These are phyloP conservation scores for Xylaria sp. DNA, from an alignment of 2,329 filamentous ascomycete genomes.

Conservation along the genomic window DNA sequence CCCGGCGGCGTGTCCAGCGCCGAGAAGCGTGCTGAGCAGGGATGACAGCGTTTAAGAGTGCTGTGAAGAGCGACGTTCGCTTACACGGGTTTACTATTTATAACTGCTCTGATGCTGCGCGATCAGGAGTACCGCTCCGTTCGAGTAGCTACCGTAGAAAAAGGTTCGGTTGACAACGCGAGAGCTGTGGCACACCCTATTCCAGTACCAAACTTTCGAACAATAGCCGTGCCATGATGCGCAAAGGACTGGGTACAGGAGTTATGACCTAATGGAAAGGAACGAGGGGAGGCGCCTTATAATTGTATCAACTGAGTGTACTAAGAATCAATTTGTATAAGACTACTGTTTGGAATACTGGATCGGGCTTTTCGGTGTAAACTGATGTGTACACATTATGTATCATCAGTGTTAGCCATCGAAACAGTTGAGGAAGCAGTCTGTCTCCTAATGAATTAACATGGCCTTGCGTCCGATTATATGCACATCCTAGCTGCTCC, in stretches of 20 bases:
- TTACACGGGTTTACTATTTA: background rate
- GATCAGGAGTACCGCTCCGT: background rate
- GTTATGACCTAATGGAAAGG: background rate
- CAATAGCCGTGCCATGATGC: background rate
- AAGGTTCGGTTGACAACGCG: background rate
- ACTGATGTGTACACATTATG: conserved; percentile 9
- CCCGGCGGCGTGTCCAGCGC: background rate
- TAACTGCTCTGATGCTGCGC: background rate
- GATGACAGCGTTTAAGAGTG: background rate
- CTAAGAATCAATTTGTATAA: conserved; percentile 21
- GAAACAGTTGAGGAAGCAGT: background rate
- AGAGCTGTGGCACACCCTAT: background rate
- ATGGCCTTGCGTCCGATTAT: background rate
- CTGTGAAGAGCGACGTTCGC: background rate
- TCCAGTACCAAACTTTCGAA: background rate
- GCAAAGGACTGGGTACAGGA: background rate
- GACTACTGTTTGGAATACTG: background rate
- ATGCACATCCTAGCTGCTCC: background rate
- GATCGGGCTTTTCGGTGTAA: background rate
- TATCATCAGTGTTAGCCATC: conserved; percentile 7
- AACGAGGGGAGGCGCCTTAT: background rate
- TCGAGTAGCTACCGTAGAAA: background rate
- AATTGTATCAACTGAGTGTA: conserved; percentile 10
- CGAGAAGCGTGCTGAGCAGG: background rate
- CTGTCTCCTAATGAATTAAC: background rate